Evolutionary conservation across 768 basidiomycete species (phyloP).

Genomic region (Lyophyllum decastes): DNA sequence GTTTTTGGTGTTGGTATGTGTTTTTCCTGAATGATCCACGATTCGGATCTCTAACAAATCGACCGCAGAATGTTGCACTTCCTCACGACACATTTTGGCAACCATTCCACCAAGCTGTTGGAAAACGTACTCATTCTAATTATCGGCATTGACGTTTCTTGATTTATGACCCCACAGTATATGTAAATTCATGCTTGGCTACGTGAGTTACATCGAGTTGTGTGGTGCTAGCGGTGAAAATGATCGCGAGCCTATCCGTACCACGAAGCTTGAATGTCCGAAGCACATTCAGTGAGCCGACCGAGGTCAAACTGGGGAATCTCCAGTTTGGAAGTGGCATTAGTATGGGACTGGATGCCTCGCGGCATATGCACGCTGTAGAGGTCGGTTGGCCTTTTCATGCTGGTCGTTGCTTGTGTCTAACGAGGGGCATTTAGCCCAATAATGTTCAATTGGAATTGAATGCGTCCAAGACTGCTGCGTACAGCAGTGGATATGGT

Average conservation of each 20-base stretch:
- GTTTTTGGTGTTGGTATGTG: slow-evolving; percentile 6
- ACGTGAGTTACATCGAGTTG: not conserved
- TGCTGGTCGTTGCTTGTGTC: not conserved
- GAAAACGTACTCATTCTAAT: slow-evolving; percentile 1
- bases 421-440: not conserved
- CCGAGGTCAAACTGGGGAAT: slow-evolving; percentile 2
- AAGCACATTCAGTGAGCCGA: not conserved
- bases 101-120: slow-evolving; percentile 11
- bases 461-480: not conserved
- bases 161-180: not conserved
- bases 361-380: not conserved
- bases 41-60: not conserved
- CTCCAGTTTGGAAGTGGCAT: not conserved
- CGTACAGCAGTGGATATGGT: not conserved
- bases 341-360: not conserved
- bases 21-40: not conserved
- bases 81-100: slow-evolving; percentile 12
- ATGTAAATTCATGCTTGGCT: slow-evolving; percentile 9
- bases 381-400: not conserved
- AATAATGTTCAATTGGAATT: not conserved
- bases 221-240: not conserved
- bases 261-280: slow-evolving; percentile 5
- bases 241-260: not conserved
- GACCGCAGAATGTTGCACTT: slow-evolving; percentile 7
- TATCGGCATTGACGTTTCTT: not conserved